Evolutionary conservation across 208 protist genomes (phyloP).

Genomic region (Crithidia expoeki): DNA sequence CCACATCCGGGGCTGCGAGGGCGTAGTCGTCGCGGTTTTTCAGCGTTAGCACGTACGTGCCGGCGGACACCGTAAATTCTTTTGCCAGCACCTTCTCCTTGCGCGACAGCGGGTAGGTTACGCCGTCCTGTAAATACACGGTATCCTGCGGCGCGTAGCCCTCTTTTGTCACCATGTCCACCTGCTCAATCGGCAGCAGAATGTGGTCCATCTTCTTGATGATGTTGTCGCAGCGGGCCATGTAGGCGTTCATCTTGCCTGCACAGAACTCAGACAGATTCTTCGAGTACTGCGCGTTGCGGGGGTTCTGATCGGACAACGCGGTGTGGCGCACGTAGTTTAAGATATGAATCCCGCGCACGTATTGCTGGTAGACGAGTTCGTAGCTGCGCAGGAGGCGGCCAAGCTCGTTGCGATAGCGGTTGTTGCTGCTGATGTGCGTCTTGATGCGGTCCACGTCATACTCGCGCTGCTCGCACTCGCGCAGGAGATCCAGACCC

Average conservation of each 20-base stretch:
- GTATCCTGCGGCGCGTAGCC: conserved; percentile 50
- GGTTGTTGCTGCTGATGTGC: conserved; percentile 46
- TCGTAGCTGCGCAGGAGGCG: conserved; percentile 64
- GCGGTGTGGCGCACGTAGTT: conserved; percentile 77
- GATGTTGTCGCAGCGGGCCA: conserved; percentile 77
- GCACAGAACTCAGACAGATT: conserved; percentile 68
- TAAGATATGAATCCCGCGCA: conserved; percentile 71
- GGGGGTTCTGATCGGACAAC: conserved; percentile 40
- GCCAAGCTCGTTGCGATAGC: conserved; percentile 50
- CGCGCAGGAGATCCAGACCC: conserved; percentile 70
- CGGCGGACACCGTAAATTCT: conserved; percentile 53
- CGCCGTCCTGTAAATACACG: conserved; percentile 57
- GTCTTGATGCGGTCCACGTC: conserved; percentile 61
- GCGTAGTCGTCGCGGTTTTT: conserved; percentile 82
- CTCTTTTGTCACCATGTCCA: conserved; percentile 51
- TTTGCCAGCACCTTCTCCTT: conserved; percentile 51
- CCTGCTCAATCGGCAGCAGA: conserved; percentile 63
- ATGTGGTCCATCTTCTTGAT: conserved; percentile 70
- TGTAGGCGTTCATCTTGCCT: conserved; percentile 70
- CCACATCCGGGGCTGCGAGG: conserved; percentile 64
- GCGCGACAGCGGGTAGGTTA: conserved; percentile 42
- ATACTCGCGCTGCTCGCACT: conserved; percentile 75
- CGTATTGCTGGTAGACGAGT: conserved; percentile 59
- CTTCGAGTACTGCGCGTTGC: conserved; percentile 46
- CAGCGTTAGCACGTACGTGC: conserved; percentile 74